phyloP scores from a whole-genome alignment of 2,329 filamentous ascomycete genomes.

The Colletotrichum paranaense region DNA sequence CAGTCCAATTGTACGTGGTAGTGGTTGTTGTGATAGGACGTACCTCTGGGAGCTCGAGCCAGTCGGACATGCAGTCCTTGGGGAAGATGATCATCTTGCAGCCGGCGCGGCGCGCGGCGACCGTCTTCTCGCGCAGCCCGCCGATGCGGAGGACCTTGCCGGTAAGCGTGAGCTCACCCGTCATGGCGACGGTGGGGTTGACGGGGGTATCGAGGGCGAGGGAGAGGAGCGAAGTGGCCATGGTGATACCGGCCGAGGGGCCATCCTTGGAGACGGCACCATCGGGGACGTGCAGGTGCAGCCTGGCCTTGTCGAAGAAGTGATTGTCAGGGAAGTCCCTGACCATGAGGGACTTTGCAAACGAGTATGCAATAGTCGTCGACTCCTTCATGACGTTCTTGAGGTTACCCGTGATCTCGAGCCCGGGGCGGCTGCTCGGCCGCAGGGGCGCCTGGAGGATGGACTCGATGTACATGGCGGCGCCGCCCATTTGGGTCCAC shows the following conservation, averaged over 20 bases:
- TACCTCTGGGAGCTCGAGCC: constrained; percentile 96
- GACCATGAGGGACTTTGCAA: constrained; percentile 89
- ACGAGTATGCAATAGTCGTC: constrained; percentile 93
- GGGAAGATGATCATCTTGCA: constrained; percentile 96
- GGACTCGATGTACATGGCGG: constrained; percentile 96
- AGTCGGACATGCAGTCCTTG: constrained; percentile 94
- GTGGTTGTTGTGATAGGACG: constrained; percentile 48
- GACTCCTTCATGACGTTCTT: constrained; percentile 99
- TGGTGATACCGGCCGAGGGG: constrained; percentile 93
- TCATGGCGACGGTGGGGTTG: constrained; percentile 94
- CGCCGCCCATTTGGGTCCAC: constrained; percentile 97
- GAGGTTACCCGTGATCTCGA: constrained; percentile 94
- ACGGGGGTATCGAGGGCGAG: constrained; percentile 83
- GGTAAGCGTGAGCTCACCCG: constrained; percentile 94
- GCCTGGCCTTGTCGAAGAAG: constrained; percentile 95
- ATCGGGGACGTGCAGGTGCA: constrained; percentile 97
- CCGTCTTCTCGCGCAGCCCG: constrained; percentile 95
- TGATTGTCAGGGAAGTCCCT: constrained; percentile 87
- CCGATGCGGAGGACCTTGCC: constrained; percentile 97
- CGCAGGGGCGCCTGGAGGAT: constrained; percentile 88
- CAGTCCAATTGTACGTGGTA: not conserved
- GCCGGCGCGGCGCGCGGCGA: constrained; percentile 90
- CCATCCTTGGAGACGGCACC: constrained; percentile 96
- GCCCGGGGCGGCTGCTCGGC: constrained; percentile 77
- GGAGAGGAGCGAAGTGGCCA: constrained; percentile 93